Evolutionary conservation across 208 protist species (phyloP), one percentile per base, ranked within the genome.

Genomic region (Trypanosoma mega): DNA sequence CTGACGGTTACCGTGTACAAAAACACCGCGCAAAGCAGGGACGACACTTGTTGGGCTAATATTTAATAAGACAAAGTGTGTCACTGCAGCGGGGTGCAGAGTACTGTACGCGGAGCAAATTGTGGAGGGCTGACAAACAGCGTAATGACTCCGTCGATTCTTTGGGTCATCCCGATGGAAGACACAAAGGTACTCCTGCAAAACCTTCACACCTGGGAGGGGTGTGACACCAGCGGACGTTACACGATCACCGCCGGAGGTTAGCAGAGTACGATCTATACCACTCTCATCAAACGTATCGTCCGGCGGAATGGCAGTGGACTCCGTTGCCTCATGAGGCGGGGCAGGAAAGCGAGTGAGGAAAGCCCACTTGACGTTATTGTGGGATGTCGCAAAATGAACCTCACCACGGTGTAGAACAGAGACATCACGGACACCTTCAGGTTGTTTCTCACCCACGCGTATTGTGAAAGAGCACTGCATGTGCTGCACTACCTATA

Each of bases 151-250:
- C 16, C 67, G 66, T 24, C 70, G 49, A 45, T 87, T 80, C 24
- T 76, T 73, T 36, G 87, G 63, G 26, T 90, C 86, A 48, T 93
- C 86, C 0, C 68, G 65, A 61, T 93, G 75, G 44, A 93, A 93
- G 2, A 93, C 82, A 51, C 82, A 89, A 5, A 93, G 71, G 57
- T 87, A 90, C 51, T 90, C 75, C 21, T 78, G 54, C 51, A 66
- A n/a, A n/a, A n/a, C n/a, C n/a, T n/a, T n/a, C n/a, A n/a, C n/a
- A n/a, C n/a, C n/a, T n/a, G n/a, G n/a, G n/a, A n/a, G n/a, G n/a
- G n/a, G n/a, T n/a, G n/a, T n/a, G n/a, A n/a, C n/a, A n/a, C n/a
- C n/a, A n/a, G n/a, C n/a, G n/a, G n/a, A n/a, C n/a, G n/a, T n/a
- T n/a, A n/a, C n/a, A n/a, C n/a, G n/a, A n/a, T n/a, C n/a, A n/a